phyloP scores from a whole-genome alignment of 164 flowering plant genomes.

The Vitis rupestris region DNA sequence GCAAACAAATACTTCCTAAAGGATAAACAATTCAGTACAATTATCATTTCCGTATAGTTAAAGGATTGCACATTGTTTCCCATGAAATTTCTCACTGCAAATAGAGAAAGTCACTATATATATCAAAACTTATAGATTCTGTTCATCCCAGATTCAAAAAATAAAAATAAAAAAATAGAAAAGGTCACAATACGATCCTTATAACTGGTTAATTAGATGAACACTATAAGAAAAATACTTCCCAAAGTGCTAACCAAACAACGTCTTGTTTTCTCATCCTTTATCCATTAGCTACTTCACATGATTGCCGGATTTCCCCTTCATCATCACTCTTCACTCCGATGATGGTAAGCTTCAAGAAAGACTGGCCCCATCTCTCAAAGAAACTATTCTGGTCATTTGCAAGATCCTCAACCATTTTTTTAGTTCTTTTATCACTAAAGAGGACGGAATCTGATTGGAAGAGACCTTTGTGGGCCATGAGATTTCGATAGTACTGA shows the following conservation, averaged over 20 bases:
- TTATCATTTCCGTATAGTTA: too few relatives aligned
- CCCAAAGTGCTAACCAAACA: neutral
- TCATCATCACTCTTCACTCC: conserved; percentile 60
- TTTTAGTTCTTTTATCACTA: conserved; percentile 47
- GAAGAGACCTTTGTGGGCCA: conserved; percentile 58
- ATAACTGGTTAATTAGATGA: too few relatives aligned
- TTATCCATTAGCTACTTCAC: conserved; percentile 40
- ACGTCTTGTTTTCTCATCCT: neutral
- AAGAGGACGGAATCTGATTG: conserved; percentile 68
- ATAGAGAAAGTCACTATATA: too few relatives aligned
- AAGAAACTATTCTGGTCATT: conserved; percentile 49
- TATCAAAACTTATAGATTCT: too few relatives aligned
- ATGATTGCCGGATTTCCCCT: conserved; percentile 62
- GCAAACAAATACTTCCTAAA: too few relatives aligned
- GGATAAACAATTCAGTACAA: too few relatives aligned
- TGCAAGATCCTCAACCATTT: conserved; percentile 44
- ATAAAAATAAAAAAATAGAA: too few relatives aligned
- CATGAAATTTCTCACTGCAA: too few relatives aligned
- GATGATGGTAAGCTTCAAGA: conserved; percentile 55
- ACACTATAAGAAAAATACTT: neutral
- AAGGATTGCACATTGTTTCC: too few relatives aligned
- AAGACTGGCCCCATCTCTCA: conserved; percentile 56
- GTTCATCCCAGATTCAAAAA: too few relatives aligned
- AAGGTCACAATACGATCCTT: too few relatives aligned
- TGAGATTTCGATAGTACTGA: conserved; percentile 55